Base-by-base conservation (phyloP, 495 filamentous ascomycete genomes). In the Penicillium mononematosum region DNA sequence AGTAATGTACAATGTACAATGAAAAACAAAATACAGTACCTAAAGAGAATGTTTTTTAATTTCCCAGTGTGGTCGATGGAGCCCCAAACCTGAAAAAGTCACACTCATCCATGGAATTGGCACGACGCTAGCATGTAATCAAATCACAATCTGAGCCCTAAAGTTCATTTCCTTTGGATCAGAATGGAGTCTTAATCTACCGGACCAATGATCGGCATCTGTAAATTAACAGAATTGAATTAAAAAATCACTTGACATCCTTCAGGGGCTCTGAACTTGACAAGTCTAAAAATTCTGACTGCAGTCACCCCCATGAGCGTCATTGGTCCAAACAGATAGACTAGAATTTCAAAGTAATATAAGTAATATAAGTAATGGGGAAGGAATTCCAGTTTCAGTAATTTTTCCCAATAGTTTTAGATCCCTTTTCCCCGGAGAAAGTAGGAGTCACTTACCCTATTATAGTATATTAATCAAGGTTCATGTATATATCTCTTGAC, bases 161-260 rank as follows among this genome's bases (percentile, higher is more conserved):
- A 27, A 17, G 9, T 19, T 22, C 38, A 52, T 52, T 43, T 52
- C 24, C 51, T 12, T 52, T 36, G 50, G 50, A 36, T 45, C 53
- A 38, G 19, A 55, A 38, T 45, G 53, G 53, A 45, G 43, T 32
- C 39, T 27, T 27, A 43, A 43, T 44, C 25, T 43, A 52, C 47
- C 6, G 36, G 24, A 42, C 53, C 53, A 55, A 55, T 55, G 53
- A 55, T 55, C 53, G 53, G 3, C 43, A 55, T 39, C 29, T 19
- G 25, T 12, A 48, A 29, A 46, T 24, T 22, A 50, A 31, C 4
- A 34, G 34, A 48, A 32, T 31, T 20, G 17, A 10, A 6, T 10
- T 31, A 10, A 7, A 10, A 45, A 45, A 44, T 55, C 53, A 55
- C 53, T 55, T 55, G 53, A 55, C 53, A 55, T 45, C 53, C 53